These are phyloP conservation scores for Salvia sclarea DNA, from an alignment of 305 asterid genomes.

Conservation along the genomic window DNA sequence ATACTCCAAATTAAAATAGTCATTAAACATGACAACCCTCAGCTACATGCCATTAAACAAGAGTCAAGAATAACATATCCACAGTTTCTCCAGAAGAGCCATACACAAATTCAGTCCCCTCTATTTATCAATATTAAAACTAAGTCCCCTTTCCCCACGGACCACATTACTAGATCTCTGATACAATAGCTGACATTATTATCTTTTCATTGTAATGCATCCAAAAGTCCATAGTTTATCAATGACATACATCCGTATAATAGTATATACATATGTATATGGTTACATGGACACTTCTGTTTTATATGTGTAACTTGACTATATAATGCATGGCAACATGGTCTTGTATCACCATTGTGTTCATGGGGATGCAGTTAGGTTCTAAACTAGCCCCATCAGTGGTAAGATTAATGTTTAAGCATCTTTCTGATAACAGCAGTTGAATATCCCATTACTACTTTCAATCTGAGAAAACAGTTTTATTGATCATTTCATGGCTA, in stretches of 20 bases:
- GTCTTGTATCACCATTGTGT: neutral
- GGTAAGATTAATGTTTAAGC: neutral
- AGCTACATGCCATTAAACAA: neutral
- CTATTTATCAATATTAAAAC: neutral
- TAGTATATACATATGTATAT: neutral
- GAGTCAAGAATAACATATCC: neutral
- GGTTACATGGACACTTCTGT: neutral
- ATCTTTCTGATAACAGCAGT: conserved; percentile 6
- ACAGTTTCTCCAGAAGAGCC: neutral
- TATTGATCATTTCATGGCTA: too few relatives aligned
- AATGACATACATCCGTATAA: neutral
- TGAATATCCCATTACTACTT: neutral
- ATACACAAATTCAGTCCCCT: neutral
- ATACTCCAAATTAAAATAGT: neutral
- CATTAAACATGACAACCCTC: neutral
- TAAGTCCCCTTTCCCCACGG: neutral
- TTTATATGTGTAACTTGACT: neutral
- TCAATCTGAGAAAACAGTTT: neutral
- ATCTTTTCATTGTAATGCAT: neutral
- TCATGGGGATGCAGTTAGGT: neutral
- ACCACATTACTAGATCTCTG: neutral
- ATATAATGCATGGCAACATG: neutral
- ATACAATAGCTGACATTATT: neutral
- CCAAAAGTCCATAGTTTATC: neutral
- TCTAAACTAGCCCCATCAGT: neutral